Evolutionary conservation across 352 stramenopile species (phyloP).

Genomic region (Phytophthora palmivora): DNA sequence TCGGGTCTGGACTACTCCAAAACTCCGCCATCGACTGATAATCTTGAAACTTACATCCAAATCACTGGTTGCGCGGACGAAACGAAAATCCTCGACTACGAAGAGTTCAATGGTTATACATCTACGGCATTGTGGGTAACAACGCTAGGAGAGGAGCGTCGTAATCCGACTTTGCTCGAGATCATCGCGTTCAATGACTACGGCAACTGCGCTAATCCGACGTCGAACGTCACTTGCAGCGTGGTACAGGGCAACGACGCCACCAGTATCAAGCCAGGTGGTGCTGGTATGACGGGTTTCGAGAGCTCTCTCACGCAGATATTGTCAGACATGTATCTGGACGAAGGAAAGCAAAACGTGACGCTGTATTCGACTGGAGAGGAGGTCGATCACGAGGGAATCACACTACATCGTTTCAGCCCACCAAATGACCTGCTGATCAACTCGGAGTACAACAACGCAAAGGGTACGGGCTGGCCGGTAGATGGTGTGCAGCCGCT

Average conservation of each 20-base stretch:
- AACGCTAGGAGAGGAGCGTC: constrained; percentile 53
- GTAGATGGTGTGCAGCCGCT: constrained; percentile 75
- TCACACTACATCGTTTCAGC: constrained; percentile 56
- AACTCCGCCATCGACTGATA: constrained; percentile 27
- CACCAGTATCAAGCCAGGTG: constrained; percentile 41
- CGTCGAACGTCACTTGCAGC: constrained; percentile 60
- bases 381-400: constrained; percentile 46
- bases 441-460: constrained; percentile 35
- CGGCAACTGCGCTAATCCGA: constrained; percentile 57
- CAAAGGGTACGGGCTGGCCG: constrained; percentile 54
- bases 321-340: constrained; percentile 49
- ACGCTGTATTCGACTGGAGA: constrained; percentile 49
- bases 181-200: constrained; percentile 60
- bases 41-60: constrained; percentile 54
- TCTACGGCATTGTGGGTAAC: constrained; percentile 53
- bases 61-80: constrained; percentile 69
- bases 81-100: constrained; percentile 60
- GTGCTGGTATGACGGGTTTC: constrained; percentile 54
- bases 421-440: constrained; percentile 47
- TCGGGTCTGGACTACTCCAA: constrained; percentile 66
- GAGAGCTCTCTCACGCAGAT: constrained; percentile 27
- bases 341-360: constrained; percentile 56
- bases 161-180: constrained; percentile 66
- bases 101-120: constrained; percentile 61
- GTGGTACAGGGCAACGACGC: constrained; percentile 54